Base-by-base conservation (phyloP, 2,329 filamentous ascomycete species). In the Trichoderma sp. region DNA sequence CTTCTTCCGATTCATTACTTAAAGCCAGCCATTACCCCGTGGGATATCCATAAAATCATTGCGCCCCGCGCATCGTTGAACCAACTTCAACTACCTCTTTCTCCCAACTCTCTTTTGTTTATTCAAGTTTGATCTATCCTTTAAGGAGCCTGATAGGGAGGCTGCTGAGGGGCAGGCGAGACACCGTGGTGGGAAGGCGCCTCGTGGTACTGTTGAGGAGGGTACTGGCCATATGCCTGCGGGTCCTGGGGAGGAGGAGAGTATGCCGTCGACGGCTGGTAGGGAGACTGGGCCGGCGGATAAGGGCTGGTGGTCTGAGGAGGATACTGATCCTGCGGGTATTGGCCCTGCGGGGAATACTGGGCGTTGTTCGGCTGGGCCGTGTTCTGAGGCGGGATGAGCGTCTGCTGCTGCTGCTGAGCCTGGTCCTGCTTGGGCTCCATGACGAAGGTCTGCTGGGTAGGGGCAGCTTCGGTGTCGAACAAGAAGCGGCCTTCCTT, bases 401-500 rank as follows among this genome's bases (percentile, higher is more conserved):
- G 65, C 52, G 30, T 26, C 41, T 64, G 61, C 52, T 62, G 59
- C 44, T 56, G 54, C 45, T 71, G 65, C 14, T 72, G 69, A 41
- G 69, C 69, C 68, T 73, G 71, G 9, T 71, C 69, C 12, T 69
- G 56, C 72, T 77, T 78, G 67, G 67, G 68, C 69, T 78, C 76
- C 73, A 76, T 75, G 67, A 75, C 74, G 68, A 74, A 72, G 51
- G 69, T 73, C 66, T 73, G 34, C 34, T 39, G 69, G 19, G 67
- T 67, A 1, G 67, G 63, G 19, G 57, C 61, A 3, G 67, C 34
- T 10, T 62, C 68, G 17, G 60, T 62, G 28, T 66, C 62, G n/a
- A 73, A 54, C 10, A 72, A 68, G 69, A 77, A 78, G 47, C 74
- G 75, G 14, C 76, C 76, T 12, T 77, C 64, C 71, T 78, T 80